These are phyloP conservation scores for Cordyceps pruinosa DNA, from an alignment of 2,329 filamentous ascomycete species.

Conservation along the genomic window DNA sequence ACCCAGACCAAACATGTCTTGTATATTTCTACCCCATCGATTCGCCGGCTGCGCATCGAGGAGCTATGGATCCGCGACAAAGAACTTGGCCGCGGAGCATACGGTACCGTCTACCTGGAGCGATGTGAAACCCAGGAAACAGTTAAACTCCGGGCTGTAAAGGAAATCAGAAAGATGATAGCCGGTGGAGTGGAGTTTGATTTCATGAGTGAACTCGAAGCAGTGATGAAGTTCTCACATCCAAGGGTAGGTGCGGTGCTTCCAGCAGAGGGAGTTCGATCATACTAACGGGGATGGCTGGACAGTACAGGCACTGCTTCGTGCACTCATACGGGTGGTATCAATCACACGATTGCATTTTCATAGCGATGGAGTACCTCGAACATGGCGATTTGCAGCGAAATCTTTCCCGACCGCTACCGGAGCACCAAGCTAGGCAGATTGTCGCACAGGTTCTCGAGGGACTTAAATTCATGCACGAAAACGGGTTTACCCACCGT, in stretches of 20 bases:
- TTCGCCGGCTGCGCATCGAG: not conserved
- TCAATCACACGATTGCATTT: slow-evolving; percentile 9
- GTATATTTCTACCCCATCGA: not conserved
- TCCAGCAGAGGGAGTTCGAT: too few species aligned
- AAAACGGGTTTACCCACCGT: slow-evolving; percentile 16
- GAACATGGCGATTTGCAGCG: slow-evolving; percentile 13
- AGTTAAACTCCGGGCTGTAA: not conserved
- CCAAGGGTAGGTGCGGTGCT: not conserved
- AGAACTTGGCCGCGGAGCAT: slow-evolving; percentile 9
- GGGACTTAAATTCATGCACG: slow-evolving; percentile 16
- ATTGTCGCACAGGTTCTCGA: slow-evolving; percentile 14
- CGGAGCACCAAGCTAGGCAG: slow-evolving; percentile 8
- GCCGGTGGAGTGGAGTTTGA: not conserved
- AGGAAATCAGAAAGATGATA: not conserved
- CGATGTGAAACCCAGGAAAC: not conserved
- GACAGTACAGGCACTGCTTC: slow-evolving; percentile 16
- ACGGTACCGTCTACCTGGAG: slow-evolving; percentile 10
- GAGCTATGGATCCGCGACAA: slow-evolving; percentile 6
- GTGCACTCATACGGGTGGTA: slow-evolving; percentile 16
- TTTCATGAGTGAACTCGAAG: slow-evolving; percentile 9
- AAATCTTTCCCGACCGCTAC: slow-evolving; percentile 3
- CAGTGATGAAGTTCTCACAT: slow-evolving; percentile 14
- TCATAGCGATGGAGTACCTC: slow-evolving; percentile 16
- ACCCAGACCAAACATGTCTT: slow-evolving; percentile 6
- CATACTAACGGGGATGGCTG: not conserved